These are phyloP conservation scores for Penicillium sp. DNA, from an alignment of 2,329 filamentous ascomycete species.

Conservation along the genomic window DNA sequence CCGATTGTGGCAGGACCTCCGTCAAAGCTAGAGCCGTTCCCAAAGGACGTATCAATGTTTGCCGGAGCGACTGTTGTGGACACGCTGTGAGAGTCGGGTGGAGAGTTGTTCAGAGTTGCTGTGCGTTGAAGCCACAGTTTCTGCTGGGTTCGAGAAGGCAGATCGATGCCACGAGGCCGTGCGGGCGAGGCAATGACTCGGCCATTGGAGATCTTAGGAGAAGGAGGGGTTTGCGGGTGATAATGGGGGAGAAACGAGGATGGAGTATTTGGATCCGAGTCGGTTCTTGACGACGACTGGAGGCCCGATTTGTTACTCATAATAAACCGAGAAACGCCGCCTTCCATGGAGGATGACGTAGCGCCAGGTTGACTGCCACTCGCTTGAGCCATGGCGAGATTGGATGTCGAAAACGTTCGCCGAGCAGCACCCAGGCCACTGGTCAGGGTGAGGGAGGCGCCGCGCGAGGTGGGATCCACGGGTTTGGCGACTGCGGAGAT, in stretches of 20 bases:
- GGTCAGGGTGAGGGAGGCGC: slow-evolving; percentile 33
- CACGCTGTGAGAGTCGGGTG: slow-evolving; percentile 35
- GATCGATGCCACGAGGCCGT: slow-evolving; percentile 32
- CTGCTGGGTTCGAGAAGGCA: slow-evolving; percentile 44
- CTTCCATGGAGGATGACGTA: slow-evolving; percentile 45
- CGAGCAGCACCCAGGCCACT: slow-evolving; percentile 28
- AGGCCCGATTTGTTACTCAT: slow-evolving; percentile 27
- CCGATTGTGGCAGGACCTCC: slow-evolving; percentile 26
- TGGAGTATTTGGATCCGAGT: slow-evolving; percentile 42
- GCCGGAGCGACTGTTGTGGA: slow-evolving; percentile 29
- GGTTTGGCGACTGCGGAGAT: slow-evolving; percentile 42
- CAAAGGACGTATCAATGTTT: slow-evolving; percentile 31
- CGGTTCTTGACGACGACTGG: slow-evolving; percentile 32
- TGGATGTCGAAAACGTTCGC: slow-evolving; percentile 28
- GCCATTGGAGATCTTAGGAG: slow-evolving; percentile 27
- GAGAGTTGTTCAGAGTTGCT: slow-evolving; percentile 40
- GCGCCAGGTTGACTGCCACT: slow-evolving; percentile 30
- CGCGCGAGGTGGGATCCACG: slow-evolving; percentile 31
- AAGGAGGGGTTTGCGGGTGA: slow-evolving; percentile 42
- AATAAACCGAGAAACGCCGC: slow-evolving; percentile 43
- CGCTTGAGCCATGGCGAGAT: slow-evolving; percentile 21
- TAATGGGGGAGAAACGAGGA: slow-evolving; percentile 45
- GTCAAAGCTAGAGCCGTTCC: slow-evolving; percentile 28
- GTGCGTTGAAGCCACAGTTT: slow-evolving; percentile 45
- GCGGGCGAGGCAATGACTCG: slow-evolving; percentile 31